Evolutionary conservation across 2,329 filamentous ascomycete species (phyloP), one percentile per base, ranked within the genome.

Genomic region (Aspergillus novoparasiticus): DNA sequence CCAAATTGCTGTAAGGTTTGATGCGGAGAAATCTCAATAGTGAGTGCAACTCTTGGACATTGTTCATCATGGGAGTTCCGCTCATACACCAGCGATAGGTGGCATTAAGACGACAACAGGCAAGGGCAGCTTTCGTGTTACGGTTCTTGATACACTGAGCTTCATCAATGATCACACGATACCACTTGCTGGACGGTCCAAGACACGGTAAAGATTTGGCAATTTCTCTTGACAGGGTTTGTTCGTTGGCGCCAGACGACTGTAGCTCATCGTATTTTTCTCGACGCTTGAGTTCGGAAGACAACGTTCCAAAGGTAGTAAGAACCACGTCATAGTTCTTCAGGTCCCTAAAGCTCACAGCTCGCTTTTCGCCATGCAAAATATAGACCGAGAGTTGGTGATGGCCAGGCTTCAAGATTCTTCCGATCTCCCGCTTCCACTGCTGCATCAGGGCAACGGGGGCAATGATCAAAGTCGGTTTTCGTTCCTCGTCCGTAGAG

Each of bases 51-150:
- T 97, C 94, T 28, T 86, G 82, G 3, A 94, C 87, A 14, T 85
- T 87, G 70, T 97, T 97, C 90, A 95, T 95, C 90, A 94, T 93
- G 0, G 92, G 92, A 0, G 92, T 95, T 30, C 92, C 92, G 39
- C 89, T 92, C 75, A 94, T 85, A 72, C 90, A 93, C 80, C 91
- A 89, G 55, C 91, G 84, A 72, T 90, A 86, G 41, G 80, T 81
- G 16, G 90, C 81, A 64, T 85, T 79, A 19, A 95, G 76, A 12
- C 79, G 75, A 68, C 82, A 86, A 34, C 86, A 86, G 5, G 87
- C 90, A 66, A 83, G 82, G 1, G 90, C 85, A 6, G 84, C 79
- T 65, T 87, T 85, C 0, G 90, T 89, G 46, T 80, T 82, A 62
- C 85, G 85, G 71, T 94, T 94, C 80, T 94, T 94, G 80, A 94